phyloP scores from a whole-genome alignment of 352 stramenopile species.

The Hyphochytrium catenoides region DNA sequence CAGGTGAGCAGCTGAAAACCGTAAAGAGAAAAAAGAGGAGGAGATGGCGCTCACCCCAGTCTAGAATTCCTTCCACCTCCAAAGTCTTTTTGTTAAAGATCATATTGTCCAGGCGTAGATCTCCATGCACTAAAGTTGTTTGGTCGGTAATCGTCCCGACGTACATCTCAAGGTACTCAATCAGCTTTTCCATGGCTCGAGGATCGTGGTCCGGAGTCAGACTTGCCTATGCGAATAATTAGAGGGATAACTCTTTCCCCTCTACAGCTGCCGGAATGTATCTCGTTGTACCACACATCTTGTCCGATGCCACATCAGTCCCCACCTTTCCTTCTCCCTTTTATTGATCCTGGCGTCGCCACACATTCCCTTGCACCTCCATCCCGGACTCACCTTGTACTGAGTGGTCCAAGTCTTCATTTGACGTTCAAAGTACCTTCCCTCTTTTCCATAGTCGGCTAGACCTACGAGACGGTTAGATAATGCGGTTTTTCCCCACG shows the following conservation, averaged over 20 bases:
- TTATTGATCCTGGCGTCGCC: conserved; percentile 14
- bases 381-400: conserved; percentile 21
- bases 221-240: no score
- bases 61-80: conserved; percentile 41
- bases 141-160: conserved; percentile 23
- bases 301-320: no score
- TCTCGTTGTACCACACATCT: no score
- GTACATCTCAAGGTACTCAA: conserved; percentile 24
- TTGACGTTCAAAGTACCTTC: conserved; percentile 42
- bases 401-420: conserved; percentile 40
- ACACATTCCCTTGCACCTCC: conserved; percentile 22
- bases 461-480: no score
- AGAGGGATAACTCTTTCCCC: no score
- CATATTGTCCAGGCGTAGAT: conserved; percentile 63
- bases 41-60: no score
- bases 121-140: conserved; percentile 42
- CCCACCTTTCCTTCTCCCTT: conserved; percentile 28
- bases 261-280: no score
- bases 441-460: conserved; percentile 23
- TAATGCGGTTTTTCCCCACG: no score
- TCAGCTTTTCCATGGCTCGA: conserved; percentile 22
- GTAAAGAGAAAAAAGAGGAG: no score
- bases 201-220: no score
- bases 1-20: no score
- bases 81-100: conserved; percentile 59